Percentiles rank a stretch among this genome's conserved stretches.
phyloP scores from a whole-genome alignment of 495 filamentous ascomycete genomes.

The Aspergillus sparsus region DNA sequence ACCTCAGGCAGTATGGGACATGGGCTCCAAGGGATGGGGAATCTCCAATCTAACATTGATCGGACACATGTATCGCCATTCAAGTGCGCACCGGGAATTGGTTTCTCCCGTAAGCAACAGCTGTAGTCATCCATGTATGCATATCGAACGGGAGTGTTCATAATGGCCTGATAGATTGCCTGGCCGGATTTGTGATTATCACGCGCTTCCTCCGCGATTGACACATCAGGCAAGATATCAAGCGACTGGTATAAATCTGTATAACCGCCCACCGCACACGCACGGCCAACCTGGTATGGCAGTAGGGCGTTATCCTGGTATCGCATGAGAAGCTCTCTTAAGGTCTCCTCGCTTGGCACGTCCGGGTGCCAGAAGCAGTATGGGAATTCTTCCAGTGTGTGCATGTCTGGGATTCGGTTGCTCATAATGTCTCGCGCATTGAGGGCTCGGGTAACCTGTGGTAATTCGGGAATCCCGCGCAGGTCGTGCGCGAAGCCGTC shows the following conservation, averaged over 20 bases:
- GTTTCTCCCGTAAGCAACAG: not conserved
- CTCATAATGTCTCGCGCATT: constrained; percentile 20
- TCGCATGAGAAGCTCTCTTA: constrained; percentile 15
- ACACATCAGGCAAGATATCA: constrained; percentile 31
- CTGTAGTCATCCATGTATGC: constrained; percentile 9
- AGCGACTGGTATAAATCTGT: constrained; percentile 32
- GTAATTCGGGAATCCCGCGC: not conserved
- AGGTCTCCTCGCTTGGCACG: constrained; percentile 36
- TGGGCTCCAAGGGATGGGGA: constrained; percentile 7
- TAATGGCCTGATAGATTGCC: constrained; percentile 3
- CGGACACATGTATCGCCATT: constrained; percentile 36
- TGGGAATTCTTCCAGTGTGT: constrained; percentile 27
- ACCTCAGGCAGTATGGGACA: not conserved
- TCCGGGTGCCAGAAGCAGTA: constrained; percentile 50
- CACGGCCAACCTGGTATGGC: constrained; percentile 34
- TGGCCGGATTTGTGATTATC: constrained; percentile 13
- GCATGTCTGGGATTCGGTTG: constrained; percentile 13
- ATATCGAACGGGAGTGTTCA: constrained; percentile 4
- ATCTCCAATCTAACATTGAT: constrained; percentile 21
- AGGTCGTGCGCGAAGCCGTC: constrained; percentile 16
- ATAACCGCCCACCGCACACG: constrained; percentile 37
- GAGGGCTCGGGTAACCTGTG: constrained; percentile 13
- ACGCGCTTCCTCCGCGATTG: constrained; percentile 34
- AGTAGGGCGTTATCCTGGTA: constrained; percentile 23
- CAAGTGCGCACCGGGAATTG: constrained; percentile 22